Percentiles rank a stretch among this genome's conserved stretches.
Conservation (phyloP, 306 rosid species). For the Fragaria ananassa region DNA sequence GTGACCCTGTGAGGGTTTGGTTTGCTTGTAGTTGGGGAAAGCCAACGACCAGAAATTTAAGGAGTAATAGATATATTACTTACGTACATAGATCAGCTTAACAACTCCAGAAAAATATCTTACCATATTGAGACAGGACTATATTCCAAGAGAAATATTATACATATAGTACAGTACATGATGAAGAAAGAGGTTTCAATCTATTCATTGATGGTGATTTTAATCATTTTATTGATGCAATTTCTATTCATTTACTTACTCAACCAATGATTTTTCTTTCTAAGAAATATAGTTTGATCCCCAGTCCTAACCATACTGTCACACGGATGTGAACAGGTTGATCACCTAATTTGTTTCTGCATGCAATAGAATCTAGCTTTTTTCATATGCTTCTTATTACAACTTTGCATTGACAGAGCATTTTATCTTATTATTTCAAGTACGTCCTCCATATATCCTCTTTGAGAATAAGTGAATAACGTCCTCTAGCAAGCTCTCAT, state of each 20-base stretch:
- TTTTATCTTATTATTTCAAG: not conserved
- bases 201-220: no score
- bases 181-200: no score
- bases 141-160: no score
- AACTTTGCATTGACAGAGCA: not conserved
- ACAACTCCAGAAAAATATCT: not conserved
- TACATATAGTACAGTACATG: no score
- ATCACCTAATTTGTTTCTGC: not conserved
- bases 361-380: not conserved
- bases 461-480: no score
- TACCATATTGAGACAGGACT: no score
- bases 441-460: not conserved
- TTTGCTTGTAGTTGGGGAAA: not conserved
- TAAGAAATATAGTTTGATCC: no score
- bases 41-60: not conserved
- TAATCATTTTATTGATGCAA: no score
- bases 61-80: not conserved
- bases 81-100: not conserved
- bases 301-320: no score
- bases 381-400: not conserved
- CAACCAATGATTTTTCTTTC: not conserved
- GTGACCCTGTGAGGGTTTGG: not conserved
- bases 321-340: not conserved
- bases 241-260: not conserved
- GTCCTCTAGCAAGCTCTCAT: not conserved